Conservation (phyloP, 768 basidiomycete genomes). For the Mycena galericulata region DNA sequence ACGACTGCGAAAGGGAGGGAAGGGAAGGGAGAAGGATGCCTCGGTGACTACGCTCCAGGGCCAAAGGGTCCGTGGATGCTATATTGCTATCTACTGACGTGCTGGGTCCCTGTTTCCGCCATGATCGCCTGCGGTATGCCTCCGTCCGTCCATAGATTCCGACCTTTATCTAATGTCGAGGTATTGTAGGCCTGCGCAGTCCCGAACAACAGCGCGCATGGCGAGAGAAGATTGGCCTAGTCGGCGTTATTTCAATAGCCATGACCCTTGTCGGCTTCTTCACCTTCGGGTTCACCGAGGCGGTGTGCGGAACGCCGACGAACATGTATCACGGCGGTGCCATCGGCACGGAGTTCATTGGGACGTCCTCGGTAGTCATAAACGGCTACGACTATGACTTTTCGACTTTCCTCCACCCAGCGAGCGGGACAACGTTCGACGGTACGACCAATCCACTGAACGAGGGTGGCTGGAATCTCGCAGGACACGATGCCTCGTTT, state of each 20-base stretch:
- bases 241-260: slow-evolving; percentile 78
- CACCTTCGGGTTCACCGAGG: slow-evolving; percentile 97
- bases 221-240: slow-evolving; percentile 97
- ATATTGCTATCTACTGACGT: slow-evolving; percentile 89
- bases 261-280: slow-evolving; percentile 98
- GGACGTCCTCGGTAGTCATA: slow-evolving; percentile 91
- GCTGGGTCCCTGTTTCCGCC: slow-evolving; percentile 81
- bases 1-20: no score
- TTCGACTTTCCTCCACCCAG: slow-evolving; percentile 89
- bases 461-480: slow-evolving; percentile 78
- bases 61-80: slow-evolving; percentile 96
- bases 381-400: slow-evolving; percentile 97
- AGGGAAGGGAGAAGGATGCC: no score
- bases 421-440: slow-evolving; percentile 74
- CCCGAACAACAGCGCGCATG: slow-evolving; percentile 96
- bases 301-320: slow-evolving; percentile 91
- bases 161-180: no score
- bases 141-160: no score
- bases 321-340: slow-evolving; percentile 85
- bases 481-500: slow-evolving; percentile 92
- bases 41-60: slow-evolving; percentile 83
- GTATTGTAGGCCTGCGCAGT: slow-evolving; percentile 89
- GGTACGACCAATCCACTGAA: slow-evolving; percentile 88
- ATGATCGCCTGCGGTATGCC: slow-evolving; percentile 79
- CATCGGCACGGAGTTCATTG: slow-evolving; percentile 75